Evolutionary conservation across 352 stramenopile genomes (phyloP).

Genomic region (Thraustochytrium striatum): DNA sequence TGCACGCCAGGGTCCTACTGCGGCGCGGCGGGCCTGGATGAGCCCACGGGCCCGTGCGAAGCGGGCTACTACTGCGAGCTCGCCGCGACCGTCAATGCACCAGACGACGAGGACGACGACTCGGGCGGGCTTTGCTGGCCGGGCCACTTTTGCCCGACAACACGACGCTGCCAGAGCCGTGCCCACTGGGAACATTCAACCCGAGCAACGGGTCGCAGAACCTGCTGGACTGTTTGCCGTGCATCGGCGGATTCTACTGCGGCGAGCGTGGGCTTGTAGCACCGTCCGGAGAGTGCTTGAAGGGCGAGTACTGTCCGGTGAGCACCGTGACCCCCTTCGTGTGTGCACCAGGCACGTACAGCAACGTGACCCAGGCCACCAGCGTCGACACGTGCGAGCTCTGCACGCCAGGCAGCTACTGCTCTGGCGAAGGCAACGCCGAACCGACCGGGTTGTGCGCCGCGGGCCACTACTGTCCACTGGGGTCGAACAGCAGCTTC

Average conservation of each 20-base stretch:
- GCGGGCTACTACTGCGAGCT: slow-evolving; percentile 50
- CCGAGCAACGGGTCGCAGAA: slow-evolving; percentile 63
- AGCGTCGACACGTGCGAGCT: slow-evolving; percentile 66
- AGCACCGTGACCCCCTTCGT: slow-evolving; percentile 56
- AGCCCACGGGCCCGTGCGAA: slow-evolving; percentile 54
- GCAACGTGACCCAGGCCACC: slow-evolving; percentile 65
- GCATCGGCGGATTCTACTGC: slow-evolving; percentile 53
- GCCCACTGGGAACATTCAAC: slow-evolving; percentile 78
- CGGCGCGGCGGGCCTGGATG: neutral
- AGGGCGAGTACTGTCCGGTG: slow-evolving; percentile 71
- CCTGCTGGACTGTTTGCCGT: slow-evolving; percentile 65
- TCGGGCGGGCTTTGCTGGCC: neutral
- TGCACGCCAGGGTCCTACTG: slow-evolving; percentile 51
- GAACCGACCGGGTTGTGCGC: slow-evolving; percentile 60
- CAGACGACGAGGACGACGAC: neutral
- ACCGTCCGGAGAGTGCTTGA: slow-evolving; percentile 66
- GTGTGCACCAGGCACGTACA: slow-evolving; percentile 79
- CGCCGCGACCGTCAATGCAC: neutral
- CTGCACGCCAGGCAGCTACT: slow-evolving; percentile 77
- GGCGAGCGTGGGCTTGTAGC: slow-evolving; percentile 63
- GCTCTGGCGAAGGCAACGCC: slow-evolving; percentile 58
- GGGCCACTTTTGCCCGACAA: slow-evolving; percentile 49
- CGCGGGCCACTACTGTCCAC: slow-evolving; percentile 67
- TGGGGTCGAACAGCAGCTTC: slow-evolving; percentile 67
- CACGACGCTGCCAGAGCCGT: slow-evolving; percentile 66